phyloP scores from a whole-genome alignment of 2,329 filamentous ascomycete species.

The Beauveria australis region DNA sequence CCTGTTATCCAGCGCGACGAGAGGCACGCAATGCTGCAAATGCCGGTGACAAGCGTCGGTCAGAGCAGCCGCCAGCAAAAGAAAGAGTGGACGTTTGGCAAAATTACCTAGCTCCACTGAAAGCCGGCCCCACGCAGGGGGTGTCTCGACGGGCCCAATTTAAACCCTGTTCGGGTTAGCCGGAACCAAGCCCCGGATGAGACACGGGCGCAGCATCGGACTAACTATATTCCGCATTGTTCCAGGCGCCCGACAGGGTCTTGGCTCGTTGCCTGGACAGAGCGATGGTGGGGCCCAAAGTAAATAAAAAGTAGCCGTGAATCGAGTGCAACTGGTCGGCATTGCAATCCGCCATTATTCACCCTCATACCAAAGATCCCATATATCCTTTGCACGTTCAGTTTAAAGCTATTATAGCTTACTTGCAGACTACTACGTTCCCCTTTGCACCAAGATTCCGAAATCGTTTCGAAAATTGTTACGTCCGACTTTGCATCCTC shows the following conservation, averaged over 20 bases:
- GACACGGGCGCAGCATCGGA: neutral
- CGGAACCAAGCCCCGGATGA: neutral
- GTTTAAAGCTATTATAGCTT: conserved; percentile 18
- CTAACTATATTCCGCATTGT: conserved; percentile 13
- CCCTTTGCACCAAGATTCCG: conserved; percentile 17
- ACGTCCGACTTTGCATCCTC: neutral
- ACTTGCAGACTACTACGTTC: conserved; percentile 17
- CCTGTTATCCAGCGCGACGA: neutral
- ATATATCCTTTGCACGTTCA: conserved; percentile 12
- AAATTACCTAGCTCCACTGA: conserved; percentile 2
- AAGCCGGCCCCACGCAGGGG: conserved; percentile 1
- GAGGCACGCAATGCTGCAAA: conserved; percentile 2
- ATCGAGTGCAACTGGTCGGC: conserved; percentile 9
- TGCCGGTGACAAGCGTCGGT: neutral
- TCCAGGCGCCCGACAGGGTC: conserved; percentile 12
- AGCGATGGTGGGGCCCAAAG: conserved; percentile 26
- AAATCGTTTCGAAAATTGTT: conserved; percentile 25
- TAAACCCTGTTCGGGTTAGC: neutral
- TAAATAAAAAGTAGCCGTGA: conserved; percentile 37
- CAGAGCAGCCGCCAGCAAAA: neutral
- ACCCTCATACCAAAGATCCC: conserved; percentile 15
- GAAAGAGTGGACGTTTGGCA: conserved; percentile 3
- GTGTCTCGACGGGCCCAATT: neutral
- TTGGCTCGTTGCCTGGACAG: conserved; percentile 29
- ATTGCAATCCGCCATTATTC: conserved; percentile 20